phyloP scores from a whole-genome alignment of 257 asterid species.

The Solanum dulcamara region DNA sequence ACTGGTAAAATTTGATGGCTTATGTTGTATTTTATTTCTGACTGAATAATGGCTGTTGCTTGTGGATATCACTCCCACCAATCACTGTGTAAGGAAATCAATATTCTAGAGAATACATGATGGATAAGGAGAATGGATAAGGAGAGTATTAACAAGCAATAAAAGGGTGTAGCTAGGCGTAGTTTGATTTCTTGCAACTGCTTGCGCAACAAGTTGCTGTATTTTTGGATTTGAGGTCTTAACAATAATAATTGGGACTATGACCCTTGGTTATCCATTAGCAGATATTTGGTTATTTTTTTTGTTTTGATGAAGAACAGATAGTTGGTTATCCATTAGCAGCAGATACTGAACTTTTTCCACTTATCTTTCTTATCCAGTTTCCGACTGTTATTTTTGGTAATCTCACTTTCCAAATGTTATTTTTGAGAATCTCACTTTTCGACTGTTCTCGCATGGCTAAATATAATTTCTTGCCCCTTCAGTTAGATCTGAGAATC shows the following conservation, averaged over 20 bases:
- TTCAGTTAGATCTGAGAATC: not conserved
- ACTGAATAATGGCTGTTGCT: not conserved
- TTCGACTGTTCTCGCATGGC: not conserved
- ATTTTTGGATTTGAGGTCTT: not conserved
- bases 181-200: not conserved
- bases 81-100: not conserved
- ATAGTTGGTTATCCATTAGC: not conserved
- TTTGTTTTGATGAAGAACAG: not conserved
- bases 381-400: not conserved
- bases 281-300: not conserved
- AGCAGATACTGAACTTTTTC: not conserved
- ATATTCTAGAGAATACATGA: not conserved
- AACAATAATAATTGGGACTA: not conserved
- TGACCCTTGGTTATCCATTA: not conserved
- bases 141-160: not conserved
- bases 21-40: not conserved
- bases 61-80: not conserved
- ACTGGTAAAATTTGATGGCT: slow-evolving; percentile 52
- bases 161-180: not conserved
- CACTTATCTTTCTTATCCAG: not conserved
- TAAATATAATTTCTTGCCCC: not conserved
- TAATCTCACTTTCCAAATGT: not conserved
- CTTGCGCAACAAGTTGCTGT: not conserved
- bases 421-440: not conserved
- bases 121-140: not conserved